phyloP scores from a whole-genome alignment of 2,329 filamentous ascomycete species.

The Stagonosporopsis chrysanthemi region DNA sequence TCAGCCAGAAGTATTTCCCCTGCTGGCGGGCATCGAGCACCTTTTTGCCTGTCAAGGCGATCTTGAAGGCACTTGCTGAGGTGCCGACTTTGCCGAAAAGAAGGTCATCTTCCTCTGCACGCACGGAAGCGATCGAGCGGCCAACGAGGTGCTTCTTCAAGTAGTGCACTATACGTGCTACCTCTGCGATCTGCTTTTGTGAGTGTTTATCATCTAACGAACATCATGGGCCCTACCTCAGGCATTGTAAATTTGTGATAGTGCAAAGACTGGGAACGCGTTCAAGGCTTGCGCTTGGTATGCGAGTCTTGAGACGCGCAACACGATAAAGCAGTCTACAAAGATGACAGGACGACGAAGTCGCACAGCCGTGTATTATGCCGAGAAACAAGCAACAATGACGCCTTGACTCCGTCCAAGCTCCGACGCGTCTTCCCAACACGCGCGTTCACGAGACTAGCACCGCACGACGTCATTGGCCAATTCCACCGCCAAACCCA shows the following conservation, averaged over 20 bases:
- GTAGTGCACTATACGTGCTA: conserved; percentile 86
- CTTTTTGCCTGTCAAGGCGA: conserved; percentile 76
- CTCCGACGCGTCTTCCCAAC: conserved; percentile 17
- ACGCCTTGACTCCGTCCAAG: conserved; percentile 14
- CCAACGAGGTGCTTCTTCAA: conserved; percentile 84
- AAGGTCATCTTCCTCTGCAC: conserved; percentile 79
- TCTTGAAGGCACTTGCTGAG: conserved; percentile 75
- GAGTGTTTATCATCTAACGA: not conserved
- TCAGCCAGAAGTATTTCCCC: conserved; percentile 97
- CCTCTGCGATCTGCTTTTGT: conserved; percentile 56
- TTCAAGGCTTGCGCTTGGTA: not conserved
- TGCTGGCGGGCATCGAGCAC: conserved; percentile 78
- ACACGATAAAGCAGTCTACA: not conserved
- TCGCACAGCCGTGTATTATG: not conserved
- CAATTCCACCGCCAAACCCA: conserved; percentile 12
- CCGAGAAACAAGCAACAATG: conserved; percentile 5
- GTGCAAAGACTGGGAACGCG: not conserved
- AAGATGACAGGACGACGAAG: too few species aligned
- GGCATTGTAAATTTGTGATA: conserved; percentile 37
- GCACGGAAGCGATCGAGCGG: conserved; percentile 75
- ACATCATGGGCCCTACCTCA: conserved; percentile 32
- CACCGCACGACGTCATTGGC: conserved; percentile 34
- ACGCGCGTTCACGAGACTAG: conserved; percentile 42
- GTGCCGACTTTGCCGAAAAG: conserved; percentile 93
- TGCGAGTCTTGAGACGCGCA: not conserved